phyloP scores from a whole-genome alignment of 768 basidiomycete genomes.

The Termitomyces sp. region DNA sequence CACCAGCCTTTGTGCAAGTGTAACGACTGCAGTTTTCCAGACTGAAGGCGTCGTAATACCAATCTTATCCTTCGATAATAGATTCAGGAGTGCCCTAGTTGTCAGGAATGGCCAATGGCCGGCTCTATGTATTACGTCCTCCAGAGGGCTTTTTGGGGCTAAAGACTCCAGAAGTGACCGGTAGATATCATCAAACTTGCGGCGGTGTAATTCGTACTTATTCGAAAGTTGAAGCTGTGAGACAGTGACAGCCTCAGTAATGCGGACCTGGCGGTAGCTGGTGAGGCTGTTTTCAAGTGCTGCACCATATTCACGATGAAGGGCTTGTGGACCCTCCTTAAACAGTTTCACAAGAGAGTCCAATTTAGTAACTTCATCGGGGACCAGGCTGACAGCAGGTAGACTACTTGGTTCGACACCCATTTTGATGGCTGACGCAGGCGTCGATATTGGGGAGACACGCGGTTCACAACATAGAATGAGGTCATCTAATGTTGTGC shows the following conservation, averaged over 20 bases:
- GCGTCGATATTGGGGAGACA: background rate
- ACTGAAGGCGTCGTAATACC: background rate
- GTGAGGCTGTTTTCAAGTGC: background rate
- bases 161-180: background rate
- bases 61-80: background rate
- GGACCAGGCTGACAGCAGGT: background rate
- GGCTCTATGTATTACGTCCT: background rate
- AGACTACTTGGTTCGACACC: background rate
- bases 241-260: no score
- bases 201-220: background rate
- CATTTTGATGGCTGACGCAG: background rate
- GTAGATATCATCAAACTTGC: background rate
- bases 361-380: background rate
- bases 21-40: background rate
- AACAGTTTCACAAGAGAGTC: background rate
- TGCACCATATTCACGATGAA: background rate
- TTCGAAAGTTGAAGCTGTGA: background rate
- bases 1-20: background rate
- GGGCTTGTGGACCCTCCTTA: background rate
- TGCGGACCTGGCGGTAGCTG: background rate
- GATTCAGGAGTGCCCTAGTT: background rate
- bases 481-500: background rate
- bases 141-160: background rate
- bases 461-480: background rate
- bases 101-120: background rate